These are phyloP conservation scores for Solanum piurae DNA, from an alignment of 257 asterid genomes.

Conservation along the genomic window DNA sequence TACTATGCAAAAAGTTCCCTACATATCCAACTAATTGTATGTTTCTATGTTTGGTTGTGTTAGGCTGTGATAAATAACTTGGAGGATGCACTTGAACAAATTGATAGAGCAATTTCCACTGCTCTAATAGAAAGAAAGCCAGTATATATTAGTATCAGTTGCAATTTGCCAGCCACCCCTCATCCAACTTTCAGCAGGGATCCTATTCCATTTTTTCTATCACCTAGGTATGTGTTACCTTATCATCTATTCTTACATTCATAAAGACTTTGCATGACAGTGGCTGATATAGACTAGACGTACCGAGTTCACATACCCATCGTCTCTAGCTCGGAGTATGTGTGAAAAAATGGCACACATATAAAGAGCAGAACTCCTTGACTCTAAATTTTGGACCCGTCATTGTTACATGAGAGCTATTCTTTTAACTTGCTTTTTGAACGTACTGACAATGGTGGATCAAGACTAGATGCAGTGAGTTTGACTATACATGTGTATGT, in stretches of 20 bases:
- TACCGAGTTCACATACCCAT: not conserved
- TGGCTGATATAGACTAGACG: not conserved
- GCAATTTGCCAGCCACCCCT: slow-evolving; percentile 72
- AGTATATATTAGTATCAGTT: slow-evolving; percentile 67
- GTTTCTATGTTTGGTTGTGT: not conserved
- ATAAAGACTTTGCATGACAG: not conserved
- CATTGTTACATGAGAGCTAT: not conserved
- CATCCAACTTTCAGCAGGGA: slow-evolving; percentile 69
- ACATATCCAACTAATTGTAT: not conserved
- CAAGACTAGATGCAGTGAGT: not conserved
- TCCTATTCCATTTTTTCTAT: slow-evolving; percentile 60
- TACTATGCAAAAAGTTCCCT: not conserved
- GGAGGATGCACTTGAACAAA: slow-evolving; percentile 90
- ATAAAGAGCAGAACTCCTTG: not conserved
- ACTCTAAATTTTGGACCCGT: not conserved
- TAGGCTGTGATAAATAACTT: slow-evolving; percentile 65
- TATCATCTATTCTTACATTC: not conserved
- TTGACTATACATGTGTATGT: not conserved
- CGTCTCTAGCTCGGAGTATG: not conserved
- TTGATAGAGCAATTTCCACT: slow-evolving; percentile 68
- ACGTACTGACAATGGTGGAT: not conserved
- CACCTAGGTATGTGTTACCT: slow-evolving; percentile 37
- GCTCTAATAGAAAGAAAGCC: slow-evolving; percentile 84
- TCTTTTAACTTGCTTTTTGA: not conserved
- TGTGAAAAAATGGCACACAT: not conserved